These are phyloP conservation scores for Saccharomycopsis capsularis DNA, from an alignment of 805 yeast species.

Conservation along the genomic window DNA sequence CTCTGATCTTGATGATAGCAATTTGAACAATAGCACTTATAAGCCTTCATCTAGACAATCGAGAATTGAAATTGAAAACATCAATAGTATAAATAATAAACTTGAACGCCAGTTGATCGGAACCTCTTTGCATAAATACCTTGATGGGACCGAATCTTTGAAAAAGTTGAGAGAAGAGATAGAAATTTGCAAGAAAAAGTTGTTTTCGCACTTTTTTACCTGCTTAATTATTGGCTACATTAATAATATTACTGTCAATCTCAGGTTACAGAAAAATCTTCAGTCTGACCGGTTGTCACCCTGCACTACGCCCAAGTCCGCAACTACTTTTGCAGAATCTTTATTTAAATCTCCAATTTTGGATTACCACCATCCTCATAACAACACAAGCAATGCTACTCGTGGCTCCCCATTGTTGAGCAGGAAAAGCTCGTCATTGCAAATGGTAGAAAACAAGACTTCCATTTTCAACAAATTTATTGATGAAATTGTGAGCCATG, in stretches of 20 bases:
- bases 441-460: constrained; percentile 17
- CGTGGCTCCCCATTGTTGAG: background rate
- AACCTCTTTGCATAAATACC: constrained; percentile 11
- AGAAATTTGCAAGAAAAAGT: constrained; percentile 9
- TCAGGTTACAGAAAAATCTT: constrained; percentile 21
- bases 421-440: constrained; percentile 7
- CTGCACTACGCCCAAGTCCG: constrained; percentile 9
- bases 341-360: constrained; percentile 10
- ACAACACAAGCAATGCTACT: too few species aligned
- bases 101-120: constrained; percentile 19
- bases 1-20: constrained; percentile 1
- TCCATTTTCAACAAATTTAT: constrained; percentile 19
- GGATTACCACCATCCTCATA: too few species aligned
- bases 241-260: constrained; percentile 20
- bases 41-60: constrained; percentile 15
- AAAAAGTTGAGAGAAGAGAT: constrained; percentile 3
- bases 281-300: constrained; percentile 10
- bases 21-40: constrained; percentile 1
- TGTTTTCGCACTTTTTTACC: constrained; percentile 20
- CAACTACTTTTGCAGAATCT: constrained; percentile 8
- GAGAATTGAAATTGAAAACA: constrained; percentile 18
- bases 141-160: constrained; percentile 6
- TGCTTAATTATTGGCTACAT: constrained; percentile 21
- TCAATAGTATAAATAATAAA: constrained; percentile 14
- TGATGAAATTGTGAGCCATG: constrained; percentile 20